Evolutionary conservation across 768 basidiomycete genomes (phyloP), one percentile per base, ranked within the genome.

Genomic region (Rhodotorula taiwanensis): DNA sequence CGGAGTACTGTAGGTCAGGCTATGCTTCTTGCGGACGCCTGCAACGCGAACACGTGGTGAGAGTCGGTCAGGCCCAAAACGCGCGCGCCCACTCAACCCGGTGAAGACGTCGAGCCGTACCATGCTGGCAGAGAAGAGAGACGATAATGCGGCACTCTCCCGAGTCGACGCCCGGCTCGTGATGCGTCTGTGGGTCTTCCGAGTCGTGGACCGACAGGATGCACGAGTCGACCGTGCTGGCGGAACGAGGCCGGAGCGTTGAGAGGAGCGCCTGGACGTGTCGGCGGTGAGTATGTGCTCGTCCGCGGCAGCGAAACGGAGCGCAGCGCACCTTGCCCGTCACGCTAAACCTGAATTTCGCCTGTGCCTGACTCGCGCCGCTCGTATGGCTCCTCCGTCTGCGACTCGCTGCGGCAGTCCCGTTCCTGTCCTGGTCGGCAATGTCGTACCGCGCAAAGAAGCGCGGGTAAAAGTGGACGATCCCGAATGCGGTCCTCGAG

Each of bases 11-110:
- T 65, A 70, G 2, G 68, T 65, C 39, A 70, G 51, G 33, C 61
- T 50, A 31, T 70, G 68, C 14, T 64, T 65, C 51, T 70, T 70
- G 47, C 65, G 49, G 23, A 70, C 50, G 25, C 64, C 68, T 70
- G 43, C 1, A 6, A 20, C 20, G 11, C 7, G 34, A 10, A 30
- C 39, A 41, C 39, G 11, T 41, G 11, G 39, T 41, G 39, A 18
- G 11, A 41, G 39, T 18, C 11, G 39, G 39, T 10, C 43, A 44
- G 11, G 5, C 15, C 27, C 7, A 23, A 49, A 56, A 16, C 16
- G 31, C 31, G 31, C 13, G 9, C 23, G 11, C 45, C 7, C 45
- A 2, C 11, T 5, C 9, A 52, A n/a, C n/a, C n/a, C n/a, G n/a
- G n/a, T n/a, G n/a, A n/a, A n/a, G n/a, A n/a, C n/a, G n/a, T n/a